Base-by-base conservation (phyloP, 495 filamentous ascomycete genomes). In the Hyaloscypha bicolor region DNA sequence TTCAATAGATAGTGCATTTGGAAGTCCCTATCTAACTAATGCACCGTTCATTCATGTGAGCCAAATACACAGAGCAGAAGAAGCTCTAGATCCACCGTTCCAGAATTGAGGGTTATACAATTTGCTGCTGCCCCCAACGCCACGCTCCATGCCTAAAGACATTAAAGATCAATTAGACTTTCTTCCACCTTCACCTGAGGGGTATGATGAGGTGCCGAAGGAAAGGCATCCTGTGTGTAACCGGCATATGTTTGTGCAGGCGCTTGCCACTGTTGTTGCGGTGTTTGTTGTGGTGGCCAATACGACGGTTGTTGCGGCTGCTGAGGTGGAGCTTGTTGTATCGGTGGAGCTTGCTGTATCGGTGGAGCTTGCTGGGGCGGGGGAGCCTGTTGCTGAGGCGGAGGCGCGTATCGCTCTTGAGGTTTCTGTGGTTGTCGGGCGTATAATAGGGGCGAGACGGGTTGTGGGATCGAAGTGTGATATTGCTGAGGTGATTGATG, bases 141-240 rank as follows among this genome's bases (percentile, higher is more conserved):
- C 70, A 56, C 63, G 66, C 63, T 66, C 9, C n/a, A 9, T 32
- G n/a, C 12, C 58, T 19, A 8, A 11, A 57, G 61, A n/a, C 16
- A 9, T 78, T 78, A 92, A 64, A 92, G 80, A 74, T 98, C 94
- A 78, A 98, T 98, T 76, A 98, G 79, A 72, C 91, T 93, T 78
- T 98, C 94, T 78, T 98, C 94, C 64, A 92, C 82, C 29, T 25
- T 82, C 63, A 87, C 81, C 48, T 78, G 77, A 64, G 85, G 83
- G 35, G 86, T 82, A 69, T 90, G 84, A 70, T 86, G 87, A 35
- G 87, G 87, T 60, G 83, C 91, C 1, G 81, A 78, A 53, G 90
- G 88, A 73, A 93, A 89, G 48, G 86, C 76, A 45, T 91, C 86
- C 69, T 88, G 85, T 3, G 80, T 81, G 70, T 90, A 92, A 11